These are phyloP conservation scores for Cyanidioschyzon merolae DNA, from an alignment of 23 red algal genomes.

Conservation along the genomic window DNA sequence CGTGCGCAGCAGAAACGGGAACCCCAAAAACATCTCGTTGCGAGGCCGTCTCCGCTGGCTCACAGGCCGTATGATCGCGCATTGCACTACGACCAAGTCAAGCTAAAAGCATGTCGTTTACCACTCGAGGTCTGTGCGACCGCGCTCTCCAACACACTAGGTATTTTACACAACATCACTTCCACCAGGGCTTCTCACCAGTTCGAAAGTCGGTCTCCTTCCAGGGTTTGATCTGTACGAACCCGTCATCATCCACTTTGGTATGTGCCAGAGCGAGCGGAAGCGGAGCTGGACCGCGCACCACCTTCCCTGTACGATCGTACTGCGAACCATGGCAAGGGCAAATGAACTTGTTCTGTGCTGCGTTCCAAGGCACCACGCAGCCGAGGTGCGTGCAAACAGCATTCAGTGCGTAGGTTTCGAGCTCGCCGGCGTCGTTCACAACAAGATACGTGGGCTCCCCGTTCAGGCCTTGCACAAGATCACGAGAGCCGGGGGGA, in stretches of 20 bases:
- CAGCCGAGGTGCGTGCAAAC: slow-evolving; percentile 98
- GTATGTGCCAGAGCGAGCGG: slow-evolving; percentile 68
- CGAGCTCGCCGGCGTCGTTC: slow-evolving; percentile 55
- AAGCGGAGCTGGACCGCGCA: slow-evolving; percentile 88
- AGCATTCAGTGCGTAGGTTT: slow-evolving; percentile 70
- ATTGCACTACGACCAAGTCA: no score
- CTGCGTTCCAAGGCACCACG: slow-evolving; percentile 88
- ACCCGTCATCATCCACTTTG: slow-evolving; percentile 45
- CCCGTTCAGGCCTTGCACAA: slow-evolving; percentile 79
- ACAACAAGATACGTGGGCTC: slow-evolving; percentile 90
- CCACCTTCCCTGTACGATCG: slow-evolving; percentile 69
- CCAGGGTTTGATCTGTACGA: slow-evolving; percentile 79
- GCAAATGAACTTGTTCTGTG: slow-evolving; percentile 95
- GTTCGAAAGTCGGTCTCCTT: slow-evolving; percentile 97
- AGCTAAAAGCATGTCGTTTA: no score
- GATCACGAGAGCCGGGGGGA: slow-evolving; percentile 47
- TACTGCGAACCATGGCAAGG: slow-evolving; percentile 98
- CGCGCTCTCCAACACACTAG: no score
- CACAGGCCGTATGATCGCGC: no score
- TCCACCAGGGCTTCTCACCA: slow-evolving; percentile 86
- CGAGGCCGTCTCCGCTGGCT: no score
- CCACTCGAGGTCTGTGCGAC: no score
- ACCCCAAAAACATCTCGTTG: no score
- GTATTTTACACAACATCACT: no score
- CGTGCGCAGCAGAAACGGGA: no score